phyloP scores from a whole-genome alignment of 1,139 yeast genomes.

The Suhomyces terraborum region DNA sequence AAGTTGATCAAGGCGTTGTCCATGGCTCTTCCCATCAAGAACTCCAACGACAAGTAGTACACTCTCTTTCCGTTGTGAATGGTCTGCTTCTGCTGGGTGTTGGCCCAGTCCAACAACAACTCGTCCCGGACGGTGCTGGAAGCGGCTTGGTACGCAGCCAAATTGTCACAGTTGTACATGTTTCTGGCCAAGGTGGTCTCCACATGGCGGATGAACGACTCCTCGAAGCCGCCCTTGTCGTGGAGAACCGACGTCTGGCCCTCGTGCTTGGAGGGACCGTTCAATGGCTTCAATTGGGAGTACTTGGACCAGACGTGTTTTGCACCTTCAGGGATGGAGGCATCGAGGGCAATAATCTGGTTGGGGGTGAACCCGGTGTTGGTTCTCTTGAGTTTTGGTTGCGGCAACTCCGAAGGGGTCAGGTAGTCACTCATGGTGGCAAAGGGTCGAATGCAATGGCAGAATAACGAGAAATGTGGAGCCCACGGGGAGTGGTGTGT shows the following conservation, averaged over 20 bases:
- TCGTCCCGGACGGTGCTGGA: slow-evolving; percentile 79
- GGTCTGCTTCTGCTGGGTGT: slow-evolving; percentile 89
- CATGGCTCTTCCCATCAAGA: slow-evolving; percentile 92
- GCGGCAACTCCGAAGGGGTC: slow-evolving; percentile 46
- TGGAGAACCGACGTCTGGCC: slow-evolving; percentile 35
- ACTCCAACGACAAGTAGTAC: slow-evolving; percentile 85
- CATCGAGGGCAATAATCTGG: slow-evolving; percentile 81
- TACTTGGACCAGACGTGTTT: slow-evolving; percentile 77
- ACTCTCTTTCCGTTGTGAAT: slow-evolving; percentile 82
- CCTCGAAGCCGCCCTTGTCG: slow-evolving; percentile 54
- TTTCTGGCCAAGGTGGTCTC: slow-evolving; percentile 90
- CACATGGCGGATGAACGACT: slow-evolving; percentile 76
- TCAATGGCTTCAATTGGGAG: slow-evolving; percentile 39
- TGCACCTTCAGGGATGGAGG: slow-evolving; percentile 75
- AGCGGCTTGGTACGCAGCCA: slow-evolving; percentile 92
- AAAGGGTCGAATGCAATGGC: neutral
- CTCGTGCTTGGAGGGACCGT: slow-evolving; percentile 29
- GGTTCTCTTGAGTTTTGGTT: slow-evolving; percentile 61
- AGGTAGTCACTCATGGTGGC: slow-evolving; percentile 41
- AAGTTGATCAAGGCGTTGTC: slow-evolving; percentile 91
- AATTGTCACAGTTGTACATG: slow-evolving; percentile 84
- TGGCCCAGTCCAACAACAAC: slow-evolving; percentile 85
- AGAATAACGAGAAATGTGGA: neutral
- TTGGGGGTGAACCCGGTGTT: slow-evolving; percentile 90
- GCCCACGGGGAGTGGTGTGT: neutral